Evolutionary conservation across 164 flowering plant species (phyloP), one percentile per base, ranked within the genome.

Genomic region (Vitis labrusca): DNA sequence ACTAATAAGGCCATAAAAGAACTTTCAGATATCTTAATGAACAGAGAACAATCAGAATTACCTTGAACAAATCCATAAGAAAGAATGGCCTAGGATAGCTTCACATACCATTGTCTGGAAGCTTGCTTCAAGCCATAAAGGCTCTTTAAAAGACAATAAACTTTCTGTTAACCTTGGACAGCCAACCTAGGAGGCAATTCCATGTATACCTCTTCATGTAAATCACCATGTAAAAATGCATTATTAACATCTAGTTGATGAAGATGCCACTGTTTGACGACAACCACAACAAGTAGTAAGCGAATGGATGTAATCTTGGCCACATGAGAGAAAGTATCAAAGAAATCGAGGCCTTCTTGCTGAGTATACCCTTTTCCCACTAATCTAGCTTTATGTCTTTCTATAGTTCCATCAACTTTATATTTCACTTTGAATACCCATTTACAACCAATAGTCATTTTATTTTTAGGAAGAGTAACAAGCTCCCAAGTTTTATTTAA

Each of bases 301-400:
- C 70, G 15, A 32, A 67, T 27, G 0, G 27, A 54, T 23, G 6
- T 64, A 23, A 68, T 23, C 27, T 23, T 23, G 27, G 27, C 27
- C 27, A 23, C 27, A 3, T 19, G 64, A 27, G 71, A 15, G 62
- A 50, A 70, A 2, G 66, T 70, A 10, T 70, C 73, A 8, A 29
- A 11, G 19, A 14, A 70, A 53, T 51, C 53, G 8, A 51, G 9
- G n/a, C 66, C 66, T 10, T 61, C 27, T 0, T 10, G 51, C 15
- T 70, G 51, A 15, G 65, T 61, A 32, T 50, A 70, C 3, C 73
- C 73, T 37, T 54, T 70, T 13, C 66, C 66, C 32, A 67, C 70
- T 0, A 67, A 12, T 2, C 52, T 50, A 14, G 63, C 70, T 14
- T 67, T 56, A 53, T 56, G 48, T 19, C 62, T 44, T 9, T 71